Base-by-base conservation (phyloP, 768 basidiomycete genomes). In the Auricularia heimuer region DNA sequence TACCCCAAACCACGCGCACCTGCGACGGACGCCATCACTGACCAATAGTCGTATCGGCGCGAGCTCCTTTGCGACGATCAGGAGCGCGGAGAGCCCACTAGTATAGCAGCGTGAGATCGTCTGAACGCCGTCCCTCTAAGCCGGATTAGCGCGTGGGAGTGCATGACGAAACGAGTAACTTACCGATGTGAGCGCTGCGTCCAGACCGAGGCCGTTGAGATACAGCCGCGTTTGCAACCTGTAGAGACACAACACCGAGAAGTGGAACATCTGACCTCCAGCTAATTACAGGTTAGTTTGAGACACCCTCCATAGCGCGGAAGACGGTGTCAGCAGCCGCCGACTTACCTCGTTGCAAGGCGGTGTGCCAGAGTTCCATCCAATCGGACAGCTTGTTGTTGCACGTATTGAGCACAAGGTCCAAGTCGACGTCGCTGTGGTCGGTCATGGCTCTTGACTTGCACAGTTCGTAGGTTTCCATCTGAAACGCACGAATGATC, bases 191-290 rank as follows among this genome's bases (percentile, higher is more conserved):
- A 86, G 79, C 42, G 83, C 81, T 21, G 82, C 80, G 69, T 88
- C 86, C 61, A 92, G 84, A 34, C 89, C 91, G 73, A 92, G 89
- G 68, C 88, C 90, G 73, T 93, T 93, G 72, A 93, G 75, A 76
- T 92, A 93, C 62, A 94, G 79, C 66, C 87, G 81, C 62, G 90
- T 88, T 72, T 93, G 83, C 37, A 90, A 78, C 61, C 88, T 82
- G 79, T 92, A 93, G 70, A 89, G 83, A 69, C 75, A 84, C 24
- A 93, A 80, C 74, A 92, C 84, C 8, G 86, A 85, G 64, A 83
- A 82, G 73, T 93, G 91, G 73, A 93, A 93, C 4, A 79, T 79
- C 75, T 86, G 84, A 61, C 90, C 90, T 33, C 82, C 81, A 47
- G 89, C 89, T 88, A 71, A 44, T 58, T 21, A 62, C 64, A 2